Percentiles rank a stretch among this genome's conserved stretches.
phyloP scores from a whole-genome alignment of 495 filamentous ascomycete species.

The Geoglossum glabrum region DNA sequence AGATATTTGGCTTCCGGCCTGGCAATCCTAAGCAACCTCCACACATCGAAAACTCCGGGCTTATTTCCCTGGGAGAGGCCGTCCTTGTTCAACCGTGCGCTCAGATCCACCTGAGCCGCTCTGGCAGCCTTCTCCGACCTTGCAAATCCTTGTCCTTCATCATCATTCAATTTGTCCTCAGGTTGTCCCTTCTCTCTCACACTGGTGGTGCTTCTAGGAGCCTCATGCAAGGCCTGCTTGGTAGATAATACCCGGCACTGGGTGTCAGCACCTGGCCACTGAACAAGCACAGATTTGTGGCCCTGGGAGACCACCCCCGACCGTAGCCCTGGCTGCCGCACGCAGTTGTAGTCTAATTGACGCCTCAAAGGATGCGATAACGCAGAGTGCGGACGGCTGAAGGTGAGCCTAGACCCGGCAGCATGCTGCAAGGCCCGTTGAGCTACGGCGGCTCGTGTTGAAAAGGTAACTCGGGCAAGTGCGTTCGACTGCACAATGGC shows the following conservation, averaged over 20 bases:
- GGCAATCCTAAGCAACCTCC: conserved; percentile 77
- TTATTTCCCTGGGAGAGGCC: conserved; percentile 41
- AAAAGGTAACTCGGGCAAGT: neutral
- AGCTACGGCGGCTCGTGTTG: neutral
- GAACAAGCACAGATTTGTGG: neutral
- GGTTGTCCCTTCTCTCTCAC: neutral
- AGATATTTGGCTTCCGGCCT: conserved; percentile 63
- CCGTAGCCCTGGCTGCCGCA: neutral
- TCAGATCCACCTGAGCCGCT: conserved; percentile 77
- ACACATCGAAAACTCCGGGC: conserved; percentile 52
- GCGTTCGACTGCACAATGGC: neutral
- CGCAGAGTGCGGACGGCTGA: neutral
- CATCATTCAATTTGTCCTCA: conserved; percentile 1
- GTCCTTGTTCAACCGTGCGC: conserved; percentile 68
- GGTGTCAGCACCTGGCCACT: neutral
- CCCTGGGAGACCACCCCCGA: neutral
- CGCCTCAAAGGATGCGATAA: neutral
- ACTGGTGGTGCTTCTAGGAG: neutral
- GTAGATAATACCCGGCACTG: neutral
- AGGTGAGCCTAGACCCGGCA: neutral
- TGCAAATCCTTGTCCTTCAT: conserved; percentile 27
- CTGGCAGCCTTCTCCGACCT: conserved; percentile 61
- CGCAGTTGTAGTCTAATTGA: neutral
- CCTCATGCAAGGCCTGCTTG: neutral
- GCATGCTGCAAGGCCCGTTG: neutral